Conservation (phyloP, 1,284 basidiomycete genomes). For the Rhodotorula sp. region DNA sequence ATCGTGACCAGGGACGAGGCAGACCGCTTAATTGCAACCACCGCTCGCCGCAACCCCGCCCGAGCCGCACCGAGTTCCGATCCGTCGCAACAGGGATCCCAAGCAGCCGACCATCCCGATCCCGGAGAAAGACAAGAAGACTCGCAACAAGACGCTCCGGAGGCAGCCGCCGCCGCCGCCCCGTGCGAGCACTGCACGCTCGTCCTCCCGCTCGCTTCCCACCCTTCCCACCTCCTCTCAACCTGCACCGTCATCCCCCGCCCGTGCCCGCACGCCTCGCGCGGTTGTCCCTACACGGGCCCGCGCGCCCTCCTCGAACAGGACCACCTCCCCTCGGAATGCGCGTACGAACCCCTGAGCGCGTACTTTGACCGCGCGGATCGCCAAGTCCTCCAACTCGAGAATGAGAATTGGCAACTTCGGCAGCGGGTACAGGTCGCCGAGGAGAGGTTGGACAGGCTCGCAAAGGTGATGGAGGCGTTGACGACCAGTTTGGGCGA, state of each 20-base stretch:
- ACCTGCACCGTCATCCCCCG: constrained; percentile 21
- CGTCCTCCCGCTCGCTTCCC: constrained; percentile 15
- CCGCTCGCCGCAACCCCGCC: no score
- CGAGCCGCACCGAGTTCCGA: no score
- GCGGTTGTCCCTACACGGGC: constrained; percentile 17
- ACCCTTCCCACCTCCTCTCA: constrained; percentile 19
- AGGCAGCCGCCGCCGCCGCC: neutral
- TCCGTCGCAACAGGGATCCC: no score
- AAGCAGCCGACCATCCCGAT: neutral
- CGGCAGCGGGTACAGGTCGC: neutral
- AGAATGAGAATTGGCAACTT: constrained; percentile 30
- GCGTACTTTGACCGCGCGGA: constrained; percentile 15
- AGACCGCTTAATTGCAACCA: neutral
- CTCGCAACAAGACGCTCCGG: neutral
- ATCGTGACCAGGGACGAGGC: neutral
- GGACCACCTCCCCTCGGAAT: constrained; percentile 30
- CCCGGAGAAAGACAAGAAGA: neutral
- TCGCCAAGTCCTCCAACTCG: constrained; percentile 13
- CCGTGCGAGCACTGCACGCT: constrained; percentile 20
- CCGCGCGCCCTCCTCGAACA: constrained; percentile 18
- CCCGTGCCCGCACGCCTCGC: constrained; percentile 28
- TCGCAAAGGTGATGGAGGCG: neutral
- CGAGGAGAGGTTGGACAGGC: neutral
- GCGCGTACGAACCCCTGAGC: constrained; percentile 34
- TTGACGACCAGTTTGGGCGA: constrained; percentile 5